phyloP scores from a whole-genome alignment of 2,329 filamentous ascomycete genomes.

The Fusarium decemcellulare region DNA sequence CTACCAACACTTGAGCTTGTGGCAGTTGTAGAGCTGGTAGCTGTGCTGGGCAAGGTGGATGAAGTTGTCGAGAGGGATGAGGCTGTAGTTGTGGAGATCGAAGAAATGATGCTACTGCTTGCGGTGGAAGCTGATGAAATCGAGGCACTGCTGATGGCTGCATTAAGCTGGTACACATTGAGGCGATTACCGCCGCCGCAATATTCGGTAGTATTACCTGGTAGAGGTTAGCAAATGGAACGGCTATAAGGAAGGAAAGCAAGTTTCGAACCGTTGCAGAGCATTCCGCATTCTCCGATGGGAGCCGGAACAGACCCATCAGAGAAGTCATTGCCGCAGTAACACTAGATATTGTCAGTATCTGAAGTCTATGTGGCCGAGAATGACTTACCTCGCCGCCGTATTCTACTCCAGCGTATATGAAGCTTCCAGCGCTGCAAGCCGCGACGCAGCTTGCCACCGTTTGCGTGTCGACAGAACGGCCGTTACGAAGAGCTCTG shows the following conservation, averaged over 20 bases:
- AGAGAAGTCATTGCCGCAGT: constrained; percentile 51
- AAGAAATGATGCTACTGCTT: neutral
- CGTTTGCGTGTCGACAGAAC: constrained; percentile 44
- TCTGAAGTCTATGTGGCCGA: accelerated
- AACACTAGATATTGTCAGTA: constrained; percentile 47
- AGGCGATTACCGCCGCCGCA: constrained; percentile 54
- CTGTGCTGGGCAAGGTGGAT: neutral
- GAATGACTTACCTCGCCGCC: constrained; percentile 51
- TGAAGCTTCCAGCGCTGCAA: constrained; percentile 48
- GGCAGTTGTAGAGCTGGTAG: neutral
- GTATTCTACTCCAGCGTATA: constrained; percentile 56
- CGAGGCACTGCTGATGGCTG: constrained; percentile 17
- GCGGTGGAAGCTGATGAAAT: neutral
- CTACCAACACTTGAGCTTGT: neutral
- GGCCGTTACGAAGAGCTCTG: constrained; percentile 51
- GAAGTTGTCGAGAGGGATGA: neutral
- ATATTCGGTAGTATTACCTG: constrained; percentile 53
- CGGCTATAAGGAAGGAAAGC: neutral
- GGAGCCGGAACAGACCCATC: constrained; percentile 49
- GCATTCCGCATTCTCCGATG: constrained; percentile 51
- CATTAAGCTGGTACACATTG: constrained; percentile 52
- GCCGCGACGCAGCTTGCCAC: constrained; percentile 52
- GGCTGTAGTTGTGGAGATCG: accelerated
- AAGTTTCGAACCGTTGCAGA: constrained; percentile 48
- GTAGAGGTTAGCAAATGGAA: constrained; percentile 1